Conservation (phyloP, 192 early-diverging fungal genomes). For the Phlyctochytrium planicorne region DNA sequence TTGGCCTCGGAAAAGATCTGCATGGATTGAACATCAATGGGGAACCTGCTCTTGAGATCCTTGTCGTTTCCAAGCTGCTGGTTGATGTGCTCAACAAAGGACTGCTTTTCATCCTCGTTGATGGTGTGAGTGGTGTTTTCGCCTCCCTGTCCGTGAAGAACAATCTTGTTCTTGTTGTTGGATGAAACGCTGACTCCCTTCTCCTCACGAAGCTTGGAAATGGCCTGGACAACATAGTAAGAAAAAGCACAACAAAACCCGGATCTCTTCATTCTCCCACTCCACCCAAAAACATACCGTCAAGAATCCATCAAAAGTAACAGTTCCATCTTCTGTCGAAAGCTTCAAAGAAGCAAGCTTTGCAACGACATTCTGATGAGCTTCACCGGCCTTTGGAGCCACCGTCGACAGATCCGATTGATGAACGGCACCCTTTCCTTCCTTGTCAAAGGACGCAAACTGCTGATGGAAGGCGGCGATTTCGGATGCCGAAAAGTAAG, state of each 20-base stretch:
- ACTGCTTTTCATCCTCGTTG: conserved; percentile 97
- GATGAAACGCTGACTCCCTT: conserved; percentile 42
- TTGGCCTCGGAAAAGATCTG: conserved; percentile 95
- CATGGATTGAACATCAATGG: conserved; percentile 92
- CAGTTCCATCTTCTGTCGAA: conserved; percentile 31
- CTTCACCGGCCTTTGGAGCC: conserved; percentile 51
- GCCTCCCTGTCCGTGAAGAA: conserved; percentile 73
- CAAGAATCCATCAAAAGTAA: conserved; percentile 52
- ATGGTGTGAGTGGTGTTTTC: conserved; percentile 94
- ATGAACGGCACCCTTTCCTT: conserved; percentile 40
- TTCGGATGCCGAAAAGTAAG: conserved; percentile 51
- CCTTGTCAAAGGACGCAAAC: conserved; percentile 46
- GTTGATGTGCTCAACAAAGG: conserved; percentile 96
- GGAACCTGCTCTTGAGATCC: conserved; percentile 82
- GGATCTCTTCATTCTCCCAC: background rate
- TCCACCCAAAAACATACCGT: conserved; percentile 33
- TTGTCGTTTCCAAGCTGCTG: conserved; percentile 74
- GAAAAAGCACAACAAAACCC: no score
- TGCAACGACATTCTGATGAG: conserved; percentile 36
- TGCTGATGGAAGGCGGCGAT: conserved; percentile 54
- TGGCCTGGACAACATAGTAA: no score
- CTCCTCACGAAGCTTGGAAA: conserved; percentile 46
- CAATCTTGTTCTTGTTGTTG: conserved; percentile 76
- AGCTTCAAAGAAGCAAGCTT: conserved; percentile 43
- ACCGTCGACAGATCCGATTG: conserved; percentile 43